Evolutionary conservation across 2,329 filamentous ascomycete genomes (phyloP), one percentile per base, ranked within the genome.

Genomic region (Hypomyces rosellus): DNA sequence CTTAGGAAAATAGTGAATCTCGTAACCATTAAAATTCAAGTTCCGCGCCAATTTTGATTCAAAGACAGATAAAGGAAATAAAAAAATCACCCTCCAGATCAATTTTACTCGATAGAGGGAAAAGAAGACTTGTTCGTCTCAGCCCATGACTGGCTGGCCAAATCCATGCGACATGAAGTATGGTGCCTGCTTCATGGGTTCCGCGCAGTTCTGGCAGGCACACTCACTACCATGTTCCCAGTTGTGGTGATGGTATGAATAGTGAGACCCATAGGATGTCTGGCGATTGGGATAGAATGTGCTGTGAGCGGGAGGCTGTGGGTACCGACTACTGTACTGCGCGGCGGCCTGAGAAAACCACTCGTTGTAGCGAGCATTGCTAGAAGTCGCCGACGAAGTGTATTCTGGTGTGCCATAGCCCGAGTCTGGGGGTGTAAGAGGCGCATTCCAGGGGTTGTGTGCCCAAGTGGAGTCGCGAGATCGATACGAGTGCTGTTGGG

Each of bases 371-470:
- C 72, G 75, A 18, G 73, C 68, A 49, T 80, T 81, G 55, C 72
- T 71, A 1, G 77, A 75, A 0, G 77, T 71, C 4, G 78, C 75
- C 39, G 78, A 81, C 63, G 76, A 74, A 45, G 72, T 67, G 55
- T 81, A 80, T 57, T 82, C 79, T 4, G 80, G 80, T 0, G 79
- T 83, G 40, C 78, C 78, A 50, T 82, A 82, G 5, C 80, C 80
- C 16, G 80, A 82, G 55, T 82, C 80, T 1, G 80, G 80, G 2
- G 80, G 80, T 0, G 80, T 82, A 50, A 82, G 65, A 6, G 77
- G 77, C 44, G 73, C 72, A 12, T 65, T 67, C 72, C 72, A 69
- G 13, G 74, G 68, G 53, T 74, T 74, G 50, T 70, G 68, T 34
- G 67, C 60, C 70, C 75, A 75, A 2, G 68, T 64, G 12, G 65